Base-by-base conservation (phyloP, 108 stramenopile genomes). In the Fistulifera solaris region DNA sequence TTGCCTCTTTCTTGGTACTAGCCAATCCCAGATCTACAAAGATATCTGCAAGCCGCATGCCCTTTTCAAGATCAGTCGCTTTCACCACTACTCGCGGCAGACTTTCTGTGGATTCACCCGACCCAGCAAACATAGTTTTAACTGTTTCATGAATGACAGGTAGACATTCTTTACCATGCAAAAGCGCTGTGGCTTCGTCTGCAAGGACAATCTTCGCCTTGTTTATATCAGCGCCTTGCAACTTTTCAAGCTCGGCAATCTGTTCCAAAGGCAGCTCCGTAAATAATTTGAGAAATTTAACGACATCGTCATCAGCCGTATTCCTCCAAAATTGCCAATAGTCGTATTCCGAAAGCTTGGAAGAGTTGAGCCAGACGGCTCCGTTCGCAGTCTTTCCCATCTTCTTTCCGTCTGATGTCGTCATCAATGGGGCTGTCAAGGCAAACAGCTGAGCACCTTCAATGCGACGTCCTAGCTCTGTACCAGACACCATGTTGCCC, bases 251-350 rank as follows among this genome's bases (percentile, higher is more conserved):
- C 43, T 73, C 60, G 10, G 59, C 74, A 52, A 97, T 81, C 56
- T 89, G 77, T 23, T 87, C 80, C 68, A 96, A 55, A 4, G 89
- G 85, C 35, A 98, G 58, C 62, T 86, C 73, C 7, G 97, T 99
- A 59, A 99, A 96, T 25, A 97, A 66, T 65, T 95, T 95, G 57
- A 98, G 44, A 51, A 99, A 97, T 14, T 90, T 78, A 47, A 79
- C 72, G 38, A 96, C 94, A 75, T 95, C 95, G 16, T 78, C 93
- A 67, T 99, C 98, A 35, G 70, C 75, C 10, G 94, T 94, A 60
- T 96, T 96, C 41, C 96, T 75, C 95, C 96, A 98, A 67, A 98
- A 99, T 83, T 99, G 96, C 95, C 96, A 99, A 59, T 98, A 96
- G 48, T 97, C 98, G 66, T 94, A 98, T 49, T 87, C 87, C 19